These are phyloP conservation scores for Hansenula lynferdii DNA, from an alignment of 1,139 yeast species.

Conservation along the genomic window DNA sequence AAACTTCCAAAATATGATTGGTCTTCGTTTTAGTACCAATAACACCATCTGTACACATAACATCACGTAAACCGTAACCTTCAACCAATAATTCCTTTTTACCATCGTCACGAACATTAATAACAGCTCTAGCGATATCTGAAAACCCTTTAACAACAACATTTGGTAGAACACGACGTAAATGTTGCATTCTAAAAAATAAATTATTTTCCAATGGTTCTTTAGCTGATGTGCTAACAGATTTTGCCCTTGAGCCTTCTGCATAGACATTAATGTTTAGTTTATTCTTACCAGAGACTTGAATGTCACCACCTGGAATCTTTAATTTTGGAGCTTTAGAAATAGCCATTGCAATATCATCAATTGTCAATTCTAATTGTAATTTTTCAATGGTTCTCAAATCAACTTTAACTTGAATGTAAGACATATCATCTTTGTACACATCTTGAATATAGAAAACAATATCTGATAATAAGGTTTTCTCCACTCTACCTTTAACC, in stretches of 20 bases:
- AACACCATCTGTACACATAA: conserved; percentile 97
- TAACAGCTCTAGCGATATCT: conserved; percentile 91
- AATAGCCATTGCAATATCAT: conserved; percentile 82
- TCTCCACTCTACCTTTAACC: conserved; percentile 95
- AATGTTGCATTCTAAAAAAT: conserved; percentile 84
- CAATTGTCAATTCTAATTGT: conserved; percentile 83
- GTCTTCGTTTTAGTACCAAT: conserved; percentile 83
- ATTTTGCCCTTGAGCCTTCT: conserved; percentile 40
- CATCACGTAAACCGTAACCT: conserved; percentile 95
- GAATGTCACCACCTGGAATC: conserved; percentile 68
- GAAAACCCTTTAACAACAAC: conserved; percentile 93
- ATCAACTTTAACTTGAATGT: conserved; percentile 77
- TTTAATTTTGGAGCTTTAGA: conserved; percentile 85
- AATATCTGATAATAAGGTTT: conserved; percentile 82
- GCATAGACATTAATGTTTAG: conserved; percentile 70
- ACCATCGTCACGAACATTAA: conserved; percentile 80
- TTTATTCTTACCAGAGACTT: conserved; percentile 60
- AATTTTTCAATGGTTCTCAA: conserved; percentile 79
- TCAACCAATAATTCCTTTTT: conserved; percentile 90
- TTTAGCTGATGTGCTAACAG: conserved; percentile 34
- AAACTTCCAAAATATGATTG: conserved; percentile 89
- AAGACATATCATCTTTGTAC: conserved; percentile 76
- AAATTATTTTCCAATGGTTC: conserved; percentile 54
- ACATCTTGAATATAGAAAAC: conserved; percentile 92
- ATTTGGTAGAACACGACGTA: conserved; percentile 79